Evolutionary conservation across 2,329 filamentous ascomycete genomes (phyloP).

Genomic region (Talaromyces atroroseus): DNA sequence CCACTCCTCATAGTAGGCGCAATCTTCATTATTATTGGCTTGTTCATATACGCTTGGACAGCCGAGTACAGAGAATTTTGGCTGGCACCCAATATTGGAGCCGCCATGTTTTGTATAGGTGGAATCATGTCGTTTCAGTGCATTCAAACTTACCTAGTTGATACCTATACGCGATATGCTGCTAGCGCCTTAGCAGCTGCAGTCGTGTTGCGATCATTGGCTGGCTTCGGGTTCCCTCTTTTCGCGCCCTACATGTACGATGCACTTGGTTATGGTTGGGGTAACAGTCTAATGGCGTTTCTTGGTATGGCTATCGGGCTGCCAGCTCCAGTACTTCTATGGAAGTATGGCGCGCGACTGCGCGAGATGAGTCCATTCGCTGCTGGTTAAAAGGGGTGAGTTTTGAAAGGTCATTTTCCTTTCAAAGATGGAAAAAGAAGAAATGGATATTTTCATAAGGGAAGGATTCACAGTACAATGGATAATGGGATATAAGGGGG

Average conservation of each 20-base stretch:
- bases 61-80: conserved; percentile 48
- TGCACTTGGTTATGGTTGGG: conserved; percentile 35
- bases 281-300: conserved; percentile 38
- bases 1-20: conserved; percentile 53
- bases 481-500: no score
- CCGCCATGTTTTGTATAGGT: conserved; percentile 46
- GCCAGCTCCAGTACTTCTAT: conserved; percentile 48
- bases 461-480: no score
- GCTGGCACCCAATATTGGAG: conserved; percentile 52
- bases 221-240: conserved; percentile 38
- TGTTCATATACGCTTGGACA: conserved; percentile 57
- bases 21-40: conserved; percentile 47
- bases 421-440: neutral
- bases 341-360: conserved; percentile 45
- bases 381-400: conserved; percentile 26
- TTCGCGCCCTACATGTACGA: conserved; percentile 39
- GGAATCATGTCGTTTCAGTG: conserved; percentile 42
- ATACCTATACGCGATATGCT: conserved; percentile 36
- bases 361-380: conserved; percentile 46
- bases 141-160: conserved; percentile 42
- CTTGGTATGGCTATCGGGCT: conserved; percentile 36
- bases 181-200: conserved; percentile 36
- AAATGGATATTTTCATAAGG: neutral
- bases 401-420: neutral
- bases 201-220: conserved; percentile 32